These are phyloP conservation scores for Xylariales sp. DNA, from an alignment of 2,329 filamentous ascomycete species.

Conservation along the genomic window DNA sequence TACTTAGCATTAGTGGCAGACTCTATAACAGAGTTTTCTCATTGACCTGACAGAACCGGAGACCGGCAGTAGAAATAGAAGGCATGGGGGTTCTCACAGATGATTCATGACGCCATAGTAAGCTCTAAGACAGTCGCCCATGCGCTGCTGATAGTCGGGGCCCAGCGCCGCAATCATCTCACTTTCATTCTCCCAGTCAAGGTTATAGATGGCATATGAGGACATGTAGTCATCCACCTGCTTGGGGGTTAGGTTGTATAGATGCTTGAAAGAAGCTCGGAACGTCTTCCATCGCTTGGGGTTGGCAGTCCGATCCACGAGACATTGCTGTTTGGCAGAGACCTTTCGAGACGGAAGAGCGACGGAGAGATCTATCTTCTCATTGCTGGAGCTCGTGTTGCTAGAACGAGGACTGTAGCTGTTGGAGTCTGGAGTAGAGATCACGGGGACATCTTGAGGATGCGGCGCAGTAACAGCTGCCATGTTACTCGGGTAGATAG, in stretches of 20 bases:
- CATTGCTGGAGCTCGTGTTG: slow-evolving; percentile 11
- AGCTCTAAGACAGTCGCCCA: slow-evolving; percentile 45
- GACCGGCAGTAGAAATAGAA: no score
- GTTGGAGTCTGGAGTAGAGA: slow-evolving; percentile 1
- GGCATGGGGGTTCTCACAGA: slow-evolving; percentile 27
- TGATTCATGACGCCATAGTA: slow-evolving; percentile 53
- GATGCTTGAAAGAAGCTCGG: slow-evolving; percentile 43
- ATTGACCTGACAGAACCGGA: no score
- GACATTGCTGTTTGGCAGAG: slow-evolving; percentile 12
- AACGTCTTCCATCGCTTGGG: slow-evolving; percentile 46
- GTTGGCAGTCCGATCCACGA: slow-evolving; percentile 38
- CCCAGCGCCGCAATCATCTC: slow-evolving; percentile 44
- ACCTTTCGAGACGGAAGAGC: slow-evolving; percentile 12
- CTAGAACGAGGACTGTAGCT: slow-evolving; percentile 10
- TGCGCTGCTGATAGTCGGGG: slow-evolving; percentile 42
- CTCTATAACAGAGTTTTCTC: no score
- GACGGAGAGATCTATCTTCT: slow-evolving; percentile 9
- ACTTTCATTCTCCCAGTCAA: slow-evolving; percentile 48
- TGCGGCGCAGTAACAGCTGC: neutral
- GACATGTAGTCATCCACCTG: slow-evolving; percentile 52
- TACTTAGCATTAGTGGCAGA: neutral
- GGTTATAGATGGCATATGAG: slow-evolving; percentile 52
- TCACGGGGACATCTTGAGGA: slow-evolving; percentile 2
- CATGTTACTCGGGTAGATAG: neutral
- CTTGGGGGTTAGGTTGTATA: slow-evolving; percentile 42